A percentile compares a stretch with the other conserved stretches of the same genome.
These are phyloP conservation scores for Alternaria tenuissima DNA, from an alignment of 2,329 filamentous ascomycete genomes.

Conservation along the genomic window DNA sequence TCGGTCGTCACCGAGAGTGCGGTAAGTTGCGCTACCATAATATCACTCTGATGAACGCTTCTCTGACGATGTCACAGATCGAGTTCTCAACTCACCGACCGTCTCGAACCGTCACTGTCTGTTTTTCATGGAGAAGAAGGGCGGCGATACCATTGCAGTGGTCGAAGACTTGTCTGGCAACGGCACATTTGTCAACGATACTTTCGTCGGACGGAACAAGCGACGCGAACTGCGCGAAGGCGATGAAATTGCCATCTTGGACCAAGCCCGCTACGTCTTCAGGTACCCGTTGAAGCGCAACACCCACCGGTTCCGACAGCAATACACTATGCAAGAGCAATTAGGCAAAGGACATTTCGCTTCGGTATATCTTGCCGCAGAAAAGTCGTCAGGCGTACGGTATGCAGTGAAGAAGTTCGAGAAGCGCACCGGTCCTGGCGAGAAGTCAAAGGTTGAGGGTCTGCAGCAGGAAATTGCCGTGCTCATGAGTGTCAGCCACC, in stretches of 20 bases:
- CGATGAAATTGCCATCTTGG: slow-evolving; percentile 88
- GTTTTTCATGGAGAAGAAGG: slow-evolving; percentile 69
- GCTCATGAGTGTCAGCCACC: slow-evolving; percentile 95
- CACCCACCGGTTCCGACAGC: slow-evolving; percentile 81
- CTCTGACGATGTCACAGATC: slow-evolving; percentile 63
- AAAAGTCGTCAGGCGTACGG: slow-evolving; percentile 80
- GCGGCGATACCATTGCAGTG: slow-evolving; percentile 70
- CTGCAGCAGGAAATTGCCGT: slow-evolving; percentile 96
- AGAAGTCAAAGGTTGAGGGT: slow-evolving; percentile 82
- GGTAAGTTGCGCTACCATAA: slow-evolving; percentile 64
- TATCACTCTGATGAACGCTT: slow-evolving; percentile 8
- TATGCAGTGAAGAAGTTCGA: slow-evolving; percentile 97
- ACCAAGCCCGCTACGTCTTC: slow-evolving; percentile 89
- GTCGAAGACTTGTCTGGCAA: slow-evolving; percentile 95
- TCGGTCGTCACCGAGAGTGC: slow-evolving; percentile 93
- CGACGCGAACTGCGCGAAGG: slow-evolving; percentile 85
- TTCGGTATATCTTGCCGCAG: slow-evolving; percentile 88
- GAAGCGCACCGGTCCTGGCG: slow-evolving; percentile 81
- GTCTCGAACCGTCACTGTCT: slow-evolving; percentile 88
- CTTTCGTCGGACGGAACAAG: slow-evolving; percentile 89
- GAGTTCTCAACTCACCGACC: slow-evolving; percentile 74
- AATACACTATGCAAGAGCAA: slow-evolving; percentile 84
- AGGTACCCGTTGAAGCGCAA: slow-evolving; percentile 71
- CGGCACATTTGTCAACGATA: slow-evolving; percentile 95
- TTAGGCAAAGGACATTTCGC: slow-evolving; percentile 96